Evolutionary conservation across 805 yeast genomes (phyloP), one percentile per base, ranked within the genome.

Genomic region (Lipomyces orientalis): DNA sequence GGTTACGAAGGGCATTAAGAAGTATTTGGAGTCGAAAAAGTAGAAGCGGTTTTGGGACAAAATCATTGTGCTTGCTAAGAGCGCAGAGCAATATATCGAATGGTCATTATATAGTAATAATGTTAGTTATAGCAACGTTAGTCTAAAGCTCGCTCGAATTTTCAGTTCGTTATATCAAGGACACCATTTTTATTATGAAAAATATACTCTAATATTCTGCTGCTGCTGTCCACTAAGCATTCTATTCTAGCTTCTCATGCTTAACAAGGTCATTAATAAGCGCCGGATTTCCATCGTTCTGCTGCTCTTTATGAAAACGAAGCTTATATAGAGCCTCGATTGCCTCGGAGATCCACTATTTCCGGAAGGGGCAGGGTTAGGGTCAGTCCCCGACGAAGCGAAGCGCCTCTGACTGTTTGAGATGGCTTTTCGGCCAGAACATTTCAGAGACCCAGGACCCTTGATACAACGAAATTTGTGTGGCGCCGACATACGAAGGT

Each of bases 1-100:
- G 22, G 37, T 67, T 49, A 54, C 60, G 19, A 51, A 33, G 14
- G 66, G 67, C 19, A 39, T 66, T 25, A 22, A 51, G 10, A 64
- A 66, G 56, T 66, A 43, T 49, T 49, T 66, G 14, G 51, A 49
- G 25, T 8, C 49, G 34, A 58, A 58, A 31, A 25, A 55, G 39
- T 35, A 57, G 37, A 35, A 1, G 19, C 2, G 16, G 5, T 3
- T 14, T 2, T 14, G 29, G 29, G 29, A 25, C 29, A 25, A 25
- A 25, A 25, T 25, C 2, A 2, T 25, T 25, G 43, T 37, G 43
- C 43, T 14, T 37, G 43, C 43, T 37, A 9, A 10, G 43, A 14
- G 6, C 43, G 14, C 29, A 25, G 29, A 25, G 29, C 29, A 3
- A 3, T 25, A 25, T 3, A 25, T 25, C 1, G 29, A 25, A 25